Conservation (phyloP, 83 land plant species). For the Diphasiastrum complanatum region DNA sequence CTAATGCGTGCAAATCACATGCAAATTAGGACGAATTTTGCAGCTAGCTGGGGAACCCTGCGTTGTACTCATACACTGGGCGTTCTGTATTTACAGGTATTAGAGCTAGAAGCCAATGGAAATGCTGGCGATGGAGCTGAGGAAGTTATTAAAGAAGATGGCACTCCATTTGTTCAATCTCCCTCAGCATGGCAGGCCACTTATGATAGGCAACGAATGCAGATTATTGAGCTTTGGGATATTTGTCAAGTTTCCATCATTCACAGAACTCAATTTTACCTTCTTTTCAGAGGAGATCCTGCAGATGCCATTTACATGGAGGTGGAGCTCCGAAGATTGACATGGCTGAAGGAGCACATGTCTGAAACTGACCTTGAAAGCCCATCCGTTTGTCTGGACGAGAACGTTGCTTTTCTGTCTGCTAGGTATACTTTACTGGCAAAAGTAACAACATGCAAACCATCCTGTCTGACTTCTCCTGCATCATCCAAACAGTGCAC, state of each 20-base stretch:
- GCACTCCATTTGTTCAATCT: conserved; percentile 30
- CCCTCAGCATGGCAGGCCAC: conserved; percentile 48
- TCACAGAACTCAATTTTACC: conserved; percentile 85
- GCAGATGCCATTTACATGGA: conserved; percentile 95
- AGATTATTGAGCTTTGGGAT: conserved; percentile 87
- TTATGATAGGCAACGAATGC: conserved; percentile 66
- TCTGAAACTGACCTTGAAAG: conserved; percentile 30
- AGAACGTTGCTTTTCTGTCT: conserved; percentile 40
- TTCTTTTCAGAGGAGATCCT: conserved; percentile 81
- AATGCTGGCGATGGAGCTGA: conserved; percentile 24
- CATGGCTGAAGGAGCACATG: conserved; percentile 82
- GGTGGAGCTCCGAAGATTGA: conserved; percentile 86
- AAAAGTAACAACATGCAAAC: no score
- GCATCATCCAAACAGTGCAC: not conserved
- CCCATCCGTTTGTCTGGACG: conserved; percentile 42
- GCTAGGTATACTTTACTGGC: conserved; percentile 55
- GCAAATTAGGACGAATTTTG: not conserved
- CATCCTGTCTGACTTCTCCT: no score
- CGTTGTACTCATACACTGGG: no score
- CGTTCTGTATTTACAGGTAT: conserved; percentile 43
- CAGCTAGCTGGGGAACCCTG: not conserved
- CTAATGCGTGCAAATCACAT: not conserved
- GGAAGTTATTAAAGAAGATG: conserved; percentile 20
- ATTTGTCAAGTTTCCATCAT: conserved; percentile 83
- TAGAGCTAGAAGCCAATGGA: conserved; percentile 85